Base-by-base conservation (phyloP, 192 early-diverging fungal species). In the Gorgonomyces haynaldii region DNA sequence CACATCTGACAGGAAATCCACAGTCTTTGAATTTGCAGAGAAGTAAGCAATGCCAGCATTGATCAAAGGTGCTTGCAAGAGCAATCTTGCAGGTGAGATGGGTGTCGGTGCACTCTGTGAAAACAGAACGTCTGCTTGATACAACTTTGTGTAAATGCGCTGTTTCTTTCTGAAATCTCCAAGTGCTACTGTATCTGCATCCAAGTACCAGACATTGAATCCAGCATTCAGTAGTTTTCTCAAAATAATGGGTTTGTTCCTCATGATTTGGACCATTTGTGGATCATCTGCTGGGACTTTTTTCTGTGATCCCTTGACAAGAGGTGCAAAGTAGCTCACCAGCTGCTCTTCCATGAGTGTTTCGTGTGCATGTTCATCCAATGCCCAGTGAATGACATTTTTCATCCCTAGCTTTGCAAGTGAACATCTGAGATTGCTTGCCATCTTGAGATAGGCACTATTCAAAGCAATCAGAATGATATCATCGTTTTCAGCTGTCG, bases 141-240 rank as follows among this genome's bases (percentile, higher is more conserved):
- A 24, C 12, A 15, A 4, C 17, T 35, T 38, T 3, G n/a, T 23
- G 17, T 49, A 49, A 28, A 26, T 34, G 24, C 28, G 21, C 13
- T 29, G 16, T 2, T 27, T 23, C 2, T 26, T 32, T 36, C 46
- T 49, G n/a, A 49, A 49, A 49, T 37, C 46, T 2, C 37, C 23
- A 12, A 49, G 10, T 7, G 27, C 39, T 1, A 53, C 30, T 8
- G 37, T 31, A 24, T 53, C 51, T 8, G 39, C 51, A 28, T 53
- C 51, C 17, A 53, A 29, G 23, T 23, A 43, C 38, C 37, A 42
- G 19, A 53, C 51, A 42, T 53, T 31, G 30, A 42, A 53, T 4
- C 51, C 51, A 15, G 51, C 19, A 31, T 21, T 7, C 27, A 53
- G 26, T 10, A 53, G 51, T 42, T 42, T 41, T 28, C n/a, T 2